Percentiles rank a stretch among this genome's conserved stretches.
Evolutionary conservation across 2,329 filamentous ascomycete genomes (phyloP).

Genomic region (Nothophaeocryptopus gaeumannii): DNA sequence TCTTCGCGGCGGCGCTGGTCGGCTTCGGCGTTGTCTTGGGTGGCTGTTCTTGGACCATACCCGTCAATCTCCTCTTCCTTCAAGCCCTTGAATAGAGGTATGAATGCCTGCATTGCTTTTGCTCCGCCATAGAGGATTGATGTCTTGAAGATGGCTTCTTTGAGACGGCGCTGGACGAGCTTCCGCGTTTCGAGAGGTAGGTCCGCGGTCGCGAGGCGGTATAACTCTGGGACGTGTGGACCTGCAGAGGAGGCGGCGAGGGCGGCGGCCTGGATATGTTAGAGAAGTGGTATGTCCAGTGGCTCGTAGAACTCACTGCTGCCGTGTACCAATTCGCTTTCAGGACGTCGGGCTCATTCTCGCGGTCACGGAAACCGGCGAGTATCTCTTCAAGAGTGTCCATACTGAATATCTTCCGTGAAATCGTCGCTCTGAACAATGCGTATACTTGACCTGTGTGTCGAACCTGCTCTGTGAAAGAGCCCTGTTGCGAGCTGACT

Average conservation of each 20-base stretch:
- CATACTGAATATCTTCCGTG: no score
- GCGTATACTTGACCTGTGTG: no score
- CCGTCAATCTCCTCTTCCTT: slow-evolving; percentile 16
- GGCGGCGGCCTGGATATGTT: slow-evolving; percentile 2
- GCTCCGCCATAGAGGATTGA: slow-evolving; percentile 9
- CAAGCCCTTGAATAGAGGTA: slow-evolving; percentile 16
- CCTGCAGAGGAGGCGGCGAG: slow-evolving; percentile 15
- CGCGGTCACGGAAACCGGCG: no score
- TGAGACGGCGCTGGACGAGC: slow-evolving; percentile 14
- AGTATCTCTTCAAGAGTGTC: no score
- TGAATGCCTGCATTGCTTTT: slow-evolving; percentile 12
- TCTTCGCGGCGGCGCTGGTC: neutral
- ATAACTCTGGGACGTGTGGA: slow-evolving; percentile 14
- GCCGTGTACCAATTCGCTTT: no score
- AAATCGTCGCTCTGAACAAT: no score
- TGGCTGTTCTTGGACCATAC: slow-evolving; percentile 6
- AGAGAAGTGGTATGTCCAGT: no score
- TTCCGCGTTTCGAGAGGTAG: slow-evolving; percentile 10
- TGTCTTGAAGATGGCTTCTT: slow-evolving; percentile 18
- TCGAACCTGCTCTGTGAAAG: no score
- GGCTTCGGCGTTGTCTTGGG: neutral
- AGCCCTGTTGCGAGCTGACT: no score
- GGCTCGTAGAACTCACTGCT: no score
- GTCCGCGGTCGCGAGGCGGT: slow-evolving; percentile 13
- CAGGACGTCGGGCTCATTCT: no score